These are phyloP conservation scores for Populus deltoides DNA, from an alignment of 345 rosid genomes.

Conservation along the genomic window DNA sequence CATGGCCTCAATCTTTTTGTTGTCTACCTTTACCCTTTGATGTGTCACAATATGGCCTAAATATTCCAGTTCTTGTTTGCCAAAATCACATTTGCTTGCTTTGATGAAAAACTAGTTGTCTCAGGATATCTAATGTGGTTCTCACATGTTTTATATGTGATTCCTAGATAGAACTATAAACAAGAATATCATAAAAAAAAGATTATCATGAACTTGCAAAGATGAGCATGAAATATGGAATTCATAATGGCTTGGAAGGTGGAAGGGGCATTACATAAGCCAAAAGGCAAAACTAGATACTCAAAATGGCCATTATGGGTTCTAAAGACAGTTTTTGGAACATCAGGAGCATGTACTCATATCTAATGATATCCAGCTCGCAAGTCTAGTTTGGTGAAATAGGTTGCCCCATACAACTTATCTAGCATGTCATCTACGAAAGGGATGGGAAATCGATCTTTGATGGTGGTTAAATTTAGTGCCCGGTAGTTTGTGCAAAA, in stretches of 20 bases:
- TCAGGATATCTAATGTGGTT: not conserved
- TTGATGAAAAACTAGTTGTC: not conserved
- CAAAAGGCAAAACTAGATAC: not conserved
- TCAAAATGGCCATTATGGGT: not conserved
- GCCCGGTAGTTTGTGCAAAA: not conserved
- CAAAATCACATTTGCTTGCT: no score
- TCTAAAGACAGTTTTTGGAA: not conserved
- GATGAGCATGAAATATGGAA: not conserved
- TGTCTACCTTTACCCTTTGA: no score
- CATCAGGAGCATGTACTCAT: not conserved
- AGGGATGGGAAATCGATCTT: not conserved
- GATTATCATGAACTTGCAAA: not conserved
- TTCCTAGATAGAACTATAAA: not conserved
- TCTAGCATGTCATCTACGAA: not conserved
- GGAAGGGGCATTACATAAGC: not conserved
- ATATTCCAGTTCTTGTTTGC: not conserved
- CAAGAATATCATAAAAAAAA: not conserved
- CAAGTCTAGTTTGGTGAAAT: not conserved
- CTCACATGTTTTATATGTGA: not conserved
- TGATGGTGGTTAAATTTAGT: not conserved
- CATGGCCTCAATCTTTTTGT: not conserved
- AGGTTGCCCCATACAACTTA: not conserved
- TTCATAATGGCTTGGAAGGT: slow-evolving; percentile 1
- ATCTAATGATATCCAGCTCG: not conserved
- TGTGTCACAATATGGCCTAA: not conserved